Base-by-base conservation (phyloP, 2,329 filamentous ascomycete genomes). In the Trichophyton benhamiae region DNA sequence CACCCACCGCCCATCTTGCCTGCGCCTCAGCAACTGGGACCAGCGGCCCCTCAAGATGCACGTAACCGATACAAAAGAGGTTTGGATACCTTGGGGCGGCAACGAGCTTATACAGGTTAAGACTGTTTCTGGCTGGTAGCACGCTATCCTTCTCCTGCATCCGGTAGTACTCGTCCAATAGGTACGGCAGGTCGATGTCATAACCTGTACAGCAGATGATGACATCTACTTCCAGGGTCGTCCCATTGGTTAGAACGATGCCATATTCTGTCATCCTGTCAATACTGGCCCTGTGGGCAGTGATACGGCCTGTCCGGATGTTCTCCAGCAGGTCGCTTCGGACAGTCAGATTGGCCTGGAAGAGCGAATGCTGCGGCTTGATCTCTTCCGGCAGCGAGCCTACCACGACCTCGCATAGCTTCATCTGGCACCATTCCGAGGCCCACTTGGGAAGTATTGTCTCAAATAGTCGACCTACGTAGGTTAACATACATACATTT, bases 181-280 rank as follows among this genome's bases (percentile, higher is more conserved):
- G 62, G 42, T 66, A 63, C n/a, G 66, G 66, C 13, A 62, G 48
- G 48, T 63, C 63, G 13, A 66, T 61, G 33, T 62, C 58, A 63
- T 74, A 74, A 11, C 72, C 72, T 1, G 72, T 74, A 61, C 70
- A 72, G 22, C 66, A 67, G 63, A 74, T 71, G 58, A 74, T 66
- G 22, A 67, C 67, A 61, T 74, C 72, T 7, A 70, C 68, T 5
- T 74, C 68, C 3, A 75, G 63, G 2, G 44, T 61, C 38, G 66
- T 67, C 15, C 68, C 67, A 38, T 70, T 65, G n/a, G 65, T 68
- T 20, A 75, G 66, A 41, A 66, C 44, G 15, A 75, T 58, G 6
- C 67, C 68, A 3, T 58, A 68, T 49, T 70, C 65, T 33, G 67
- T 69, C 55, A 75, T 68, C 22, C 63, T 63, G 7, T 71, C 64